phyloP scores from a whole-genome alignment of 2,329 filamentous ascomycete species.

The Calycina herbarum region DNA sequence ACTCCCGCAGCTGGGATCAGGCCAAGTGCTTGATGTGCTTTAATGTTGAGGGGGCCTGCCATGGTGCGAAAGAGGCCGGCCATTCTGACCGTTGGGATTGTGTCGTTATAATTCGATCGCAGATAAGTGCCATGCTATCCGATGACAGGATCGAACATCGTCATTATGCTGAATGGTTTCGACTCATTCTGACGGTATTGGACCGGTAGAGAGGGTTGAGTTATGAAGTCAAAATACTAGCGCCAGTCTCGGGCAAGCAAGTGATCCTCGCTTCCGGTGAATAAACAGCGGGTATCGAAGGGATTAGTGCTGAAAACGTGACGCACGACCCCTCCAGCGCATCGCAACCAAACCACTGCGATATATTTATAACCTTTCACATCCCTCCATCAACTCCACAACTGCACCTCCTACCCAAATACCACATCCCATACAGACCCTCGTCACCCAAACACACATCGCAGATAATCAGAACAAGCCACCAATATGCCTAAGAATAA shows the following conservation, averaged over 20 bases:
- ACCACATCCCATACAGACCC: slow-evolving; percentile 6
- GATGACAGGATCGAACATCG: neutral
- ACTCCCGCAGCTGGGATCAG: neutral
- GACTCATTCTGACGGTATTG: neutral
- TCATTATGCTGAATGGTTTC: neutral
- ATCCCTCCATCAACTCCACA: slow-evolving; percentile 7
- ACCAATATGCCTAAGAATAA: slow-evolving; percentile 95
- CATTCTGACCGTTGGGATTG: neutral
- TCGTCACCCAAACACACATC: slow-evolving; percentile 5
- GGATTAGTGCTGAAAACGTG: slow-evolving; percentile 3
- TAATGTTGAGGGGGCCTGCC: neutral
- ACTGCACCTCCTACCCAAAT: slow-evolving; percentile 13
- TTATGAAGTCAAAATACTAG: neutral
- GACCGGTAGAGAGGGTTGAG: neutral
- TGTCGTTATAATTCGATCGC: neutral
- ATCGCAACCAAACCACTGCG: slow-evolving; percentile 1
- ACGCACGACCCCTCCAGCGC: slow-evolving; percentile 3
- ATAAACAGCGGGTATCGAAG: too few relatives aligned
- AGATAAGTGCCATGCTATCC: neutral
- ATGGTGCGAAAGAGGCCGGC: neutral
- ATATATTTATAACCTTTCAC: neutral
- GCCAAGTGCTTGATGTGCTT: neutral
- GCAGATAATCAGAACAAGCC: slow-evolving; percentile 17
- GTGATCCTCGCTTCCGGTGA: too few relatives aligned
- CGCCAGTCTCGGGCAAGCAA: too few relatives aligned